Conservation (phyloP, 2,329 filamentous ascomycete species). For the Pseudogymnoascus sp. region DNA sequence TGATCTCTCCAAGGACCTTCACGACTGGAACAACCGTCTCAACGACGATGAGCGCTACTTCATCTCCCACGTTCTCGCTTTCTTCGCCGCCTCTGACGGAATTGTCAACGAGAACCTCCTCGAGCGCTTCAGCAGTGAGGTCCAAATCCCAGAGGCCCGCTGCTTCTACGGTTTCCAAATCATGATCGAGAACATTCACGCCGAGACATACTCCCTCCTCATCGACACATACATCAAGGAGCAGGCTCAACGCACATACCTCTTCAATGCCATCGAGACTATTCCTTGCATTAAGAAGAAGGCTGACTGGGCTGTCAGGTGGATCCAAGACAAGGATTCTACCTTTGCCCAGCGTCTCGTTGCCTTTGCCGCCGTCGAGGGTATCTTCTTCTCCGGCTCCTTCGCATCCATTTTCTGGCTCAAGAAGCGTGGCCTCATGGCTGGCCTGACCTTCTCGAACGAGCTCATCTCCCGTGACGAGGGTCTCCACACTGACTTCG, state of each 20-base stretch:
- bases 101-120: slow-evolving; percentile 99
- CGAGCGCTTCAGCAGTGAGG: slow-evolving; percentile 93
- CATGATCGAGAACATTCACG: slow-evolving; percentile 99
- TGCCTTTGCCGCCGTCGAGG: slow-evolving; percentile 95
- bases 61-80: slow-evolving; percentile 95
- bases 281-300: slow-evolving; percentile 98
- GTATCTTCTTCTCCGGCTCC: slow-evolving; percentile 98
- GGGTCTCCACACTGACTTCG: slow-evolving; percentile 98
- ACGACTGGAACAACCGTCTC: slow-evolving; percentile 98
- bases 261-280: slow-evolving; percentile 98
- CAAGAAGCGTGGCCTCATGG: slow-evolving; percentile 99
- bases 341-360: slow-evolving; percentile 94
- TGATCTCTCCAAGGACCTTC: slow-evolving; percentile 95
- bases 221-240: slow-evolving; percentile 99
- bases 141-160: slow-evolving; percentile 93
- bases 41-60: slow-evolving; percentile 98
- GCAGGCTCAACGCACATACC: slow-evolving; percentile 82
- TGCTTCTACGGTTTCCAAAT: slow-evolving; percentile 99
- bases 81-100: slow-evolving; percentile 97
- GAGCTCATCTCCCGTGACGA: slow-evolving; percentile 99
- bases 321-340: slow-evolving; percentile 90
- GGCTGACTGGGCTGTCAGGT: slow-evolving; percentile 93
- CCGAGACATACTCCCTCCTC: slow-evolving; percentile 96
- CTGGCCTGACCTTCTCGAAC: slow-evolving; percentile 97
- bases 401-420: slow-evolving; percentile 99